Evolutionary conservation across 1,139 yeast genomes (phyloP).

Genomic region (Scheffersomyces insectosa): DNA sequence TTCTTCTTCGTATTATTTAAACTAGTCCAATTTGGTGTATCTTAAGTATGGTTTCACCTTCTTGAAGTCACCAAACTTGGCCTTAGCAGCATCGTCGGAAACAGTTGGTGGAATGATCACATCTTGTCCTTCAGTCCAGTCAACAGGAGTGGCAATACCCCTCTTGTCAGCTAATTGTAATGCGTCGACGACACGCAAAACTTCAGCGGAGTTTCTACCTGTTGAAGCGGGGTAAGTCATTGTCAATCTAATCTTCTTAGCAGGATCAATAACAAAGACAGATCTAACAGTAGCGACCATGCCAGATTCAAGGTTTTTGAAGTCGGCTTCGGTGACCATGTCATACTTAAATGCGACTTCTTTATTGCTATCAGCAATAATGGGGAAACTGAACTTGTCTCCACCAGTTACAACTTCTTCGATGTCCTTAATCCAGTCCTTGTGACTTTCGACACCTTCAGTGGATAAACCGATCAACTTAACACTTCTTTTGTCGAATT

Average conservation of each 20-base stretch:
- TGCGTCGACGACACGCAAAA: constrained; percentile 77
- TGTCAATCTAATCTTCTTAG: constrained; percentile 69
- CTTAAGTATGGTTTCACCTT: constrained; percentile 74
- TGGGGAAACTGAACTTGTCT: constrained; percentile 64
- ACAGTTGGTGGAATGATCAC: constrained; percentile 79
- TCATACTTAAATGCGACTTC: constrained; percentile 70
- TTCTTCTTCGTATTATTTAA: background rate
- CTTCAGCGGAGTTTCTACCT: constrained; percentile 88
- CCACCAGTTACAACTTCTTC: constrained; percentile 69
- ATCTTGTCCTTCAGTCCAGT: constrained; percentile 87
- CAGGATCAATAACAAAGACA: constrained; percentile 80
- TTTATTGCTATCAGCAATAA: constrained; percentile 74
- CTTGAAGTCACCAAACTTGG: constrained; percentile 73
- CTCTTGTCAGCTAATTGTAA: constrained; percentile 73
- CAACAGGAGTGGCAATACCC: constrained; percentile 78
- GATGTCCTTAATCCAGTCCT: constrained; percentile 80
- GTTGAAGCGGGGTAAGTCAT: constrained; percentile 83
- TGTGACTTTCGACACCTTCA: constrained; percentile 74
- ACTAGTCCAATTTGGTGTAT: constrained; percentile 12
- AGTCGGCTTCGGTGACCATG: constrained; percentile 50
- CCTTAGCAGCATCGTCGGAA: constrained; percentile 69
- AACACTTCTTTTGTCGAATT: constrained; percentile 75
- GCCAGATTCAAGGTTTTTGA: constrained; percentile 15
- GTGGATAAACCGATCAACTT: constrained; percentile 87
- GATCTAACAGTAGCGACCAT: constrained; percentile 66